phyloP scores from a whole-genome alignment of 1,284 basidiomycete species.

The Cystobasidium sp. region DNA sequence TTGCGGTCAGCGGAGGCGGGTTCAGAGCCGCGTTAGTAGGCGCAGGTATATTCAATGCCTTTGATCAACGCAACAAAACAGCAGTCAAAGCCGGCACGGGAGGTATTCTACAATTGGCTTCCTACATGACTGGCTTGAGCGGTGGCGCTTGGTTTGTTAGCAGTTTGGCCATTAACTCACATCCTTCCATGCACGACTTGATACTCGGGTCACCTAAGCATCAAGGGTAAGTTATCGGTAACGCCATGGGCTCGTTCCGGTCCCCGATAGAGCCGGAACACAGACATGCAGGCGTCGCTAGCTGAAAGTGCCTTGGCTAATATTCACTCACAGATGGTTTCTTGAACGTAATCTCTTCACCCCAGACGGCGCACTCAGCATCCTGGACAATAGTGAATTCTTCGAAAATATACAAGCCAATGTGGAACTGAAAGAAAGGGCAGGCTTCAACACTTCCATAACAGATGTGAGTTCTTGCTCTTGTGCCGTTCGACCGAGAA shows the following conservation, averaged over 20 bases:
- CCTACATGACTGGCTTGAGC: slow-evolving; percentile 68
- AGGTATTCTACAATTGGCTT: slow-evolving; percentile 68
- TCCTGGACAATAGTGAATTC: slow-evolving; percentile 41
- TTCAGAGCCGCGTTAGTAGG: slow-evolving; percentile 67
- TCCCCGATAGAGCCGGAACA: no score
- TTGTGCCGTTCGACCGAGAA: background rate
- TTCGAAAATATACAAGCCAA: slow-evolving; percentile 43
- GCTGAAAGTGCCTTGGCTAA: background rate
- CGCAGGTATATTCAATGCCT: slow-evolving; percentile 64
- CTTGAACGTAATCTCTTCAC: slow-evolving; percentile 45
- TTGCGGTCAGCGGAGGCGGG: slow-evolving; percentile 55
- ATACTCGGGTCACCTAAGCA: slow-evolving; percentile 45
- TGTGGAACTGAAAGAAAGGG: slow-evolving; percentile 47
- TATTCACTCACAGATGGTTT: slow-evolving; percentile 41
- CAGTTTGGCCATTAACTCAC: slow-evolving; percentile 66
- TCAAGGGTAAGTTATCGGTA: slow-evolving; percentile 24
- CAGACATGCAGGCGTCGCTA: no score
- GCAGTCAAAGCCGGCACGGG: slow-evolving; percentile 66
- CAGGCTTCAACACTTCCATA: slow-evolving; percentile 50
- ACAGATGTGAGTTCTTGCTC: slow-evolving; percentile 31
- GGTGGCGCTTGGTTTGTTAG: slow-evolving; percentile 72
- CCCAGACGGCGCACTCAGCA: slow-evolving; percentile 36
- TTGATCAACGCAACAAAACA: slow-evolving; percentile 67
- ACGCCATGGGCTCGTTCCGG: background rate
- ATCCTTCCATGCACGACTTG: slow-evolving; percentile 58